Evolutionary conservation across 108 stramenopile species (phyloP), one percentile per base, ranked within the genome.

Genomic region (Schizochytrium sp.): DNA sequence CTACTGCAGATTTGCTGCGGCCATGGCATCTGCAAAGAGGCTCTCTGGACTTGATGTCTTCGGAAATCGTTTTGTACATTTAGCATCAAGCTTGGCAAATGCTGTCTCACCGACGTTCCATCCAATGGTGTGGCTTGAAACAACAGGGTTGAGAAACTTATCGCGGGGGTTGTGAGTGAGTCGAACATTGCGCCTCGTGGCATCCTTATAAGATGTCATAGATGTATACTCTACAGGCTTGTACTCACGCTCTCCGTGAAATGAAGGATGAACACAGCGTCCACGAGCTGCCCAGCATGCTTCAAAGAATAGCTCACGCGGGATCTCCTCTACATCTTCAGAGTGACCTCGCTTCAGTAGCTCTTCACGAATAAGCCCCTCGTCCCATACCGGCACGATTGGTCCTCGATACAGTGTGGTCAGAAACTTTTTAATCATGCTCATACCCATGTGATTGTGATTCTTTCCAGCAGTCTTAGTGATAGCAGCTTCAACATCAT

Each of bases 1-100:
- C 44, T 38, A 69, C 28, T 69, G 64, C 10, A 69, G 64, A 69
- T 69, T 69, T 5, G 64, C 64, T 7, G 64, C 64, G 28, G 76
- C 76, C 76, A 83, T 83, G 38, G 76, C 76, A 83, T 83, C 76
- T 38, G 76, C 76, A 28, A 83, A 83, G 28, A 55, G 50, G 13
- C 50, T 83, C 76, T 83, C 76, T 17, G 76, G 76, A 38, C 50
- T 55, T 40, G 76, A 47, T 7, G 47, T 83, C 40, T 83, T 83
- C 45, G 76, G 76, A 55, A 83, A 83, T 5, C 53, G 53, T 28
- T 83, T 83, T 0, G 47, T 83, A 28, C 53, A 55, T 28, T 83
- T 49, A 53, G 50, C 53, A 53, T 83, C 76, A 10, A 83, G 76
- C 53, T 83, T 55, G 28, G 76, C 76, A 50, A 83, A 83, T 8